Conservation (phyloP, 106 monocot genomes). For the Chionographis japonica region DNA sequence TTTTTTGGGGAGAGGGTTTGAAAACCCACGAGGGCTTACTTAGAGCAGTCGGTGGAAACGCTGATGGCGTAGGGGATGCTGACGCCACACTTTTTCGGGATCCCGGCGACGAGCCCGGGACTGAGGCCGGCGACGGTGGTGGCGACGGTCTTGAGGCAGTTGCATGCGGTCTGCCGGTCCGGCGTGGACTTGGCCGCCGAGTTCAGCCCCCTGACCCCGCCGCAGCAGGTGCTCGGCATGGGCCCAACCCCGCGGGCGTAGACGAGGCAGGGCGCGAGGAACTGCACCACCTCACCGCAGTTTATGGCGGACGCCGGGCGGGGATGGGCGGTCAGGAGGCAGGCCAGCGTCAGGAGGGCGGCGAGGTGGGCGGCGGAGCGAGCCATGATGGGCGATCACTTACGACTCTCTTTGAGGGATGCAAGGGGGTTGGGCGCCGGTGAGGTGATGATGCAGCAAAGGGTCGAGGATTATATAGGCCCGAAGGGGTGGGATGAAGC, state of each 20-base stretch:
- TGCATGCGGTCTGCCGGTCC: constrained; percentile 24
- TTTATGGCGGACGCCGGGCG: constrained; percentile 1
- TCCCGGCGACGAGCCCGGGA: background rate
- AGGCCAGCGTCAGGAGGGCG: no score
- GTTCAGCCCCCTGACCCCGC: constrained; percentile 20
- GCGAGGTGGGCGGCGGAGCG: no score
- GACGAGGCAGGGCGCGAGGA: constrained; percentile 11
- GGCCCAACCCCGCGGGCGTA: constrained; percentile 10
- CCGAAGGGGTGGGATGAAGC: no score
- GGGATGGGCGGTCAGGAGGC: background rate
- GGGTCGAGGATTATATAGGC: no score
- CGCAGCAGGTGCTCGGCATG: constrained; percentile 12
- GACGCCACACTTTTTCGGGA: constrained; percentile 31
- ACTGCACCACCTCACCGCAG: constrained; percentile 13
- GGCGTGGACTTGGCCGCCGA: background rate
- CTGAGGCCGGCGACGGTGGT: constrained; percentile 14
- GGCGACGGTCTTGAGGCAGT: constrained; percentile 22
- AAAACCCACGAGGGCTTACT: constrained; percentile 2
- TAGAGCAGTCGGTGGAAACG: constrained; percentile 24
- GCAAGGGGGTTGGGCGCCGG: no score
- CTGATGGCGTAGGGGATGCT: constrained; percentile 25
- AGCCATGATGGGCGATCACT: no score
- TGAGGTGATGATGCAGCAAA: no score
- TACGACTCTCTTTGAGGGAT: no score
- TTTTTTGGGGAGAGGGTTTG: no score